Evolutionary conservation across 2,329 filamentous ascomycete species (phyloP), one percentile per base, ranked within the genome.

Genomic region (Aspergillus neoniger): DNA sequence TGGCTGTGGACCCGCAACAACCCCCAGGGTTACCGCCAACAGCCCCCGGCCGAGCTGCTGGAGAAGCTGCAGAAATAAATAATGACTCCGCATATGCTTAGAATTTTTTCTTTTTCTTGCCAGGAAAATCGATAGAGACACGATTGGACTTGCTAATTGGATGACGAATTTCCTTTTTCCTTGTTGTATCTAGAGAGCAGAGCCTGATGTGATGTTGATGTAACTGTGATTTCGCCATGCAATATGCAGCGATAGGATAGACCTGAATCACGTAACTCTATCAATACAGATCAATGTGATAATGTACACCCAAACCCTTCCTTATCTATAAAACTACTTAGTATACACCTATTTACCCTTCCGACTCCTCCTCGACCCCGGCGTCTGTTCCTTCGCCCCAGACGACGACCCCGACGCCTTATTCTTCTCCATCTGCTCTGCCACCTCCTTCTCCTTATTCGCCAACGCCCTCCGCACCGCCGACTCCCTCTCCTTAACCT

Each of bases 1-100:
- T 99, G 95, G 95, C 88, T 88, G 73, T 99, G 95, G 95, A 96
- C 96, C 15, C 85, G 90, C 80, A 98, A 97, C 81, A 98, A 98
- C 81, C 95, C 95, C 23, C 88, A 93, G 80, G 95, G 95, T 21
- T 98, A 98, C 82, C 86, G 91, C 67, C 93, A 98, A 80, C 84
- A 92, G 67, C 92, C 94, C n/a, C 94, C 95, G 0, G 84, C 90
- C 66, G 87, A 90, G 78, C 84, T 98, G 70, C 74, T 97, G 54
- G 88, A 89, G 58, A 65, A 72, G 66, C 71, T 77, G 60, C 75
- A 76, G 74, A 76, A 76, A 64, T 75, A 72, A 67, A 19, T 55
- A 25, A 32, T 44, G 15, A 47, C 41, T 10, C 17, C 17, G 28
- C 19, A 44, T 30, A 47, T 30, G 28, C 10, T 47, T 55, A 55